These are phyloP conservation scores for Nitzschia sp. DNA, from an alignment of 108 stramenopile species.

Conservation along the genomic window DNA sequence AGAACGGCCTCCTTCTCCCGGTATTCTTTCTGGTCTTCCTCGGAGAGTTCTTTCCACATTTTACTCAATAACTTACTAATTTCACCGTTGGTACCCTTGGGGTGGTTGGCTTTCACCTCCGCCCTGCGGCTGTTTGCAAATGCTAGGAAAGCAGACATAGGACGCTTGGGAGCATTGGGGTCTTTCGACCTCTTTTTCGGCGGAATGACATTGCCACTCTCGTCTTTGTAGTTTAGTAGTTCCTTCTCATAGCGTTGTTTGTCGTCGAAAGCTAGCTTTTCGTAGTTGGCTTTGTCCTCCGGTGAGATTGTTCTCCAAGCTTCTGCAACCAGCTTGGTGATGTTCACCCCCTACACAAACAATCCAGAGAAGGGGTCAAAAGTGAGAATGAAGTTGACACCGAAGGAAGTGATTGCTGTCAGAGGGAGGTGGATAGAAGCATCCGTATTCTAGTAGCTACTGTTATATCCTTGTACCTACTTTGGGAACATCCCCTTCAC, in stretches of 20 bases:
- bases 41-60: slow-evolving; percentile 44
- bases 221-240: slow-evolving; percentile 36
- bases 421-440: too few species aligned
- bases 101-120: slow-evolving; percentile 37
- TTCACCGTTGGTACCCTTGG: slow-evolving; percentile 31
- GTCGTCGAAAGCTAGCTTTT: slow-evolving; percentile 42
- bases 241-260: slow-evolving; percentile 46
- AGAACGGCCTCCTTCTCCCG: slow-evolving; percentile 30
- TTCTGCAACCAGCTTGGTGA: slow-evolving; percentile 38
- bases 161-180: slow-evolving; percentile 35
- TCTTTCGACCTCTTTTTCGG: slow-evolving; percentile 25
- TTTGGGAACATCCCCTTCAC: slow-evolving; percentile 7
- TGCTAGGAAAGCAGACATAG: slow-evolving; percentile 47
- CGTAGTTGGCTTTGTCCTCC: slow-evolving; percentile 40
- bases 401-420: too few species aligned
- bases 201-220: slow-evolving; percentile 20
- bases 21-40: slow-evolving; percentile 19
- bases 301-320: slow-evolving; percentile 39
- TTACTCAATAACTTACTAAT: slow-evolving; percentile 37
- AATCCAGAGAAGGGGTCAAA: too few species aligned
- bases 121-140: slow-evolving; percentile 44
- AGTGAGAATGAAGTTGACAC: too few species aligned
- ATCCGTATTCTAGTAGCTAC: neutral
- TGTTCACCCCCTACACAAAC: slow-evolving; percentile 20
- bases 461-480: slow-evolving; percentile 4